Conservation (phyloP, 2,329 filamentous ascomycete species). For the Colletotrichum liriopes region DNA sequence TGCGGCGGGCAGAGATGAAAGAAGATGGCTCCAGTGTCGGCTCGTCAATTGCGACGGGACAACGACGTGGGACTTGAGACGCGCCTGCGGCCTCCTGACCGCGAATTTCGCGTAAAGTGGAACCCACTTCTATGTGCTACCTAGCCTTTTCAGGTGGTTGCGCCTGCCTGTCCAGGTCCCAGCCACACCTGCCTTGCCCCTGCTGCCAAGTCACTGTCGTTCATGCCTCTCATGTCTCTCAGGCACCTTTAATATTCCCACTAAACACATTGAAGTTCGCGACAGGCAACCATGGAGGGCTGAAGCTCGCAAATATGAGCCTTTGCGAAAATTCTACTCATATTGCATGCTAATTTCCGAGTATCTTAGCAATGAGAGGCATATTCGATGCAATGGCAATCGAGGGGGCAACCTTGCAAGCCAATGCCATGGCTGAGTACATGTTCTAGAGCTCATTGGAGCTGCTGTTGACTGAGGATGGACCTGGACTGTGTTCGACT, state of each 20-base stretch:
- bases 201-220: background rate
- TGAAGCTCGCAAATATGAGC: background rate
- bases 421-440: background rate
- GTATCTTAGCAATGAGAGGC: background rate
- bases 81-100: slow-evolving; percentile 40
- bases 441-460: background rate
- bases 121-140: slow-evolving; percentile 6
- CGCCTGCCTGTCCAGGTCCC: slow-evolving; percentile 2
- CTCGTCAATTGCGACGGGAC: slow-evolving; percentile 40
- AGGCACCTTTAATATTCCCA: background rate
- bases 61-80: slow-evolving; percentile 39
- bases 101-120: slow-evolving; percentile 46
- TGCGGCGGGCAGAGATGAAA: slow-evolving; percentile 36
- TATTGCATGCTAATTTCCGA: background rate
- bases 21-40: slow-evolving; percentile 20
- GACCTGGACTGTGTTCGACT: background rate
- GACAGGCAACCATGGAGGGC: background rate
- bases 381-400: background rate
- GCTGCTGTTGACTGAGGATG: no score
- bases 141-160: slow-evolving; percentile 5
- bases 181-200: slow-evolving; percentile 8
- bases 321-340: no score
- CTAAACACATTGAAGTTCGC: background rate
- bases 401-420: background rate
- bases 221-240: background rate